Conservation (phyloP, 1,284 basidiomycete species). For the Uromyces viciae-fabae region DNA sequence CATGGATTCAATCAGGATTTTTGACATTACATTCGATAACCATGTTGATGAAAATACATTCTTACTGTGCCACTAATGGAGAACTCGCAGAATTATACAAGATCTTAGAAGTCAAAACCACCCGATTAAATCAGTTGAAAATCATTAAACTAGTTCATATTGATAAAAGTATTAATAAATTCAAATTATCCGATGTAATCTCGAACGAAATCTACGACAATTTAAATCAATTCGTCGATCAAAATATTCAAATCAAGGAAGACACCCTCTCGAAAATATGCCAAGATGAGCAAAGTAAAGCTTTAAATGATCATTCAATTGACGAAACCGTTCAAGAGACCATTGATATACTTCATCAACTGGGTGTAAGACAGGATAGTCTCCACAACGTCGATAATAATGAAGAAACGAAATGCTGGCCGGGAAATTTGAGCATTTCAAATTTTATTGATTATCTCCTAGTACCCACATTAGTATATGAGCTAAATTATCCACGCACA, state of each 20-base stretch:
- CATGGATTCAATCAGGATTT: conserved; percentile 96
- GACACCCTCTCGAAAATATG: not conserved
- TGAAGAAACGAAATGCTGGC: conserved; percentile 61
- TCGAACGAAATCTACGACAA: not conserved
- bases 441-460: conserved; percentile 86
- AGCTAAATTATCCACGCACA: conserved; percentile 82
- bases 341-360: conserved; percentile 69
- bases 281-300: not conserved
- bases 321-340: conserved; percentile 70
- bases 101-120: not conserved
- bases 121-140: not conserved
- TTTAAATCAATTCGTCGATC: conserved; percentile 10
- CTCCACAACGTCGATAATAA: conserved; percentile 59
- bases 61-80: conserved; percentile 85
- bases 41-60: conserved; percentile 96
- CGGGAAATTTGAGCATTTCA: conserved; percentile 74
- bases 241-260: not conserved
- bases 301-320: conserved; percentile 45
- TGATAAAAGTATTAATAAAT: too few relatives aligned
- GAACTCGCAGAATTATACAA: conserved; percentile 64
- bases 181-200: not conserved
- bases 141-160: not conserved
- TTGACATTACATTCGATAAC: conserved; percentile 83
- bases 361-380: conserved; percentile 72
- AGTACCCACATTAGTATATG: conserved; percentile 89